Conservation (phyloP, 140 eudicot species). For the Bidens hawaiensis region DNA sequence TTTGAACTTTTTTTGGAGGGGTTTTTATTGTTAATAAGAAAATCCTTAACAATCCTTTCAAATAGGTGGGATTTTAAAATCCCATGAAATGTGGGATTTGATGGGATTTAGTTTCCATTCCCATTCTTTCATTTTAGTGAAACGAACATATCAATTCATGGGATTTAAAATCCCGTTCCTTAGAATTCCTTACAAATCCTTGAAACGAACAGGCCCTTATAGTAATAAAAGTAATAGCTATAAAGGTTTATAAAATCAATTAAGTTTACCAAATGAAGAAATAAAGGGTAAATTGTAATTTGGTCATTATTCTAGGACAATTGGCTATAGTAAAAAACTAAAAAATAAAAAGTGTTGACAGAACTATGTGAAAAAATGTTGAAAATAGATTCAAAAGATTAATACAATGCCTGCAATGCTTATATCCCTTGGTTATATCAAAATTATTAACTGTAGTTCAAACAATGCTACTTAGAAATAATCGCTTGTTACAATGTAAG, state of each 20-base stretch:
- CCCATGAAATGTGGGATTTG: no score
- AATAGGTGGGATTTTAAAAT: no score
- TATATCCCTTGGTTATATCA: constrained; percentile 11
- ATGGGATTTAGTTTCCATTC: no score
- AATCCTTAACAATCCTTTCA: no score
- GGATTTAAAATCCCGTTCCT: no score
- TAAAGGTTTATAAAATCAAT: not conserved
- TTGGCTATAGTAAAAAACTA: not conserved
- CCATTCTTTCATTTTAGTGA: no score
- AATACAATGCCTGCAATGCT: constrained; percentile 16
- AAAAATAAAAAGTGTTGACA: not conserved
- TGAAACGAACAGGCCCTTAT: no score
- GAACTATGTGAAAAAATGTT: not conserved
- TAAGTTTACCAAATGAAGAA: not conserved
- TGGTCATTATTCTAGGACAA: not conserved
- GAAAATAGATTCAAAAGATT: not conserved
- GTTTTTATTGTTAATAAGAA: no score
- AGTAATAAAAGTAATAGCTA: no score
- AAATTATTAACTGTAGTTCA: not conserved
- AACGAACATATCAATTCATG: no score
- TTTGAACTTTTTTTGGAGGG: no score
- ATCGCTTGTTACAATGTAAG: constrained; percentile 26
- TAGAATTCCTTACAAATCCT: no score
- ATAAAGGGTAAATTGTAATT: not conserved
- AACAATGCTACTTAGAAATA: constrained; percentile 25